Conservation (phyloP, 2,329 filamentous ascomycete species). For the Myriosclerotinia duriaeana region DNA sequence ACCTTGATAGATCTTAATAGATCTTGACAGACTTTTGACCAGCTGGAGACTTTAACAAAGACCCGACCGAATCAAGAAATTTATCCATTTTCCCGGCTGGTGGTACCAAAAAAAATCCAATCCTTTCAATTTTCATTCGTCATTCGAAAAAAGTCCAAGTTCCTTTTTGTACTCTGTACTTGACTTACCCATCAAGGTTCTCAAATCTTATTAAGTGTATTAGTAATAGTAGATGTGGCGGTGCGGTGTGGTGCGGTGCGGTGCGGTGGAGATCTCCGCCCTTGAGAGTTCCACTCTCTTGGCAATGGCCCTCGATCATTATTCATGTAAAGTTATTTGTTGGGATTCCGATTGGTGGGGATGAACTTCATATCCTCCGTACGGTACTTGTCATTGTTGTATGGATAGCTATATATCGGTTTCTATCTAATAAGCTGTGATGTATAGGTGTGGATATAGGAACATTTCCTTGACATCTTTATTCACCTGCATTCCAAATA, state of each 20-base stretch:
- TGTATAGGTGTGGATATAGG: not conserved
- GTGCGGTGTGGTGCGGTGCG: not conserved
- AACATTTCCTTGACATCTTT: not conserved
- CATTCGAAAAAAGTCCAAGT: too few relatives aligned
- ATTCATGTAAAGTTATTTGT: not conserved
- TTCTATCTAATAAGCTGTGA: not conserved
- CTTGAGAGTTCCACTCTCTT: not conserved
- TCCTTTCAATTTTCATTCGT: not conserved
- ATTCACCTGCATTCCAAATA: too few relatives aligned
- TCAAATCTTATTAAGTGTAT: not conserved
- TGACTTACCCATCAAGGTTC: conserved; percentile 16
- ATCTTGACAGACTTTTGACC: too few relatives aligned
- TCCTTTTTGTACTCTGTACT: not conserved
- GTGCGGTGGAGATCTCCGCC: not conserved
- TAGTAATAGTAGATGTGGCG: too few relatives aligned
- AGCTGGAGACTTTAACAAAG: too few relatives aligned
- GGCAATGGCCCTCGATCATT: not conserved
- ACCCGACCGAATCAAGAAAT: not conserved
- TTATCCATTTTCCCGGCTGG: not conserved
- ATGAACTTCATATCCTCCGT: not conserved
- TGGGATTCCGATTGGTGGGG: not conserved
- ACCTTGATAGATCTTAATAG: too few relatives aligned
- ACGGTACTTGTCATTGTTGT: not conserved
- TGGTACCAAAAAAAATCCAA: too few relatives aligned
- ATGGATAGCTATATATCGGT: too few relatives aligned